Evolutionary conservation across 2,329 filamentous ascomycete genomes (phyloP), one percentile per base, ranked within the genome.

Genomic region (Fusarium sp.): DNA sequence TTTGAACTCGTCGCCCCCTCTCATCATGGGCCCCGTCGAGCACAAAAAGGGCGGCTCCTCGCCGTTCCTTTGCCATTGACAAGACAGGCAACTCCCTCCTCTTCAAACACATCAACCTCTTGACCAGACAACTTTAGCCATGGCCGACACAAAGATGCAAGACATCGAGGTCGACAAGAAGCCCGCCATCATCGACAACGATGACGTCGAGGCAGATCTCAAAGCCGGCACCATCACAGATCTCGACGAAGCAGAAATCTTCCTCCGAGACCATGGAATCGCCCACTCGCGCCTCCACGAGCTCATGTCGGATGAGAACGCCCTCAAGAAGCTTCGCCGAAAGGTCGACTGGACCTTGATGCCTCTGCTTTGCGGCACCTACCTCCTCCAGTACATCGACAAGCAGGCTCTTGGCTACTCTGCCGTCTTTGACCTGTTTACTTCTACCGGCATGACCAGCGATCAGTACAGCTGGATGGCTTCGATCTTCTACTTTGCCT

Each of bases 371-470:
- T 84, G 83, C 40, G 84, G 84, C 1, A 88, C 86, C 0, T 88
- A 85, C 57, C 79, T 86, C 4, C 80, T 90, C 7, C 88, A 90
- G 71, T 89, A 87, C 69, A 87, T 89, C 74, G 88, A 90, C 79
- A 90, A 90, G 79, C 85, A 87, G 69, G 86, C 87, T 0, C 80
- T 90, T 6, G 84, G 84, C 0, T 90, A 90, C 75, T 84, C 86
- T 0, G 87, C 88, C 2, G 87, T 90, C 0, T 90, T 90, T 68
- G 89, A 90, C 57, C 81, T 90, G 0, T 86, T 89, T 69, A 79
- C 80, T 14, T 84, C 84, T 25, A 88, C 87, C 0, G 80, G 84
- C 20, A 88, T 89, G 73, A 84, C 79, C 2, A 78, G 81, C 15
- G 80, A 81, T 1, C 80, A 89, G 61, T 90, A 90, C 69, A 84